These are phyloP conservation scores for Sporisorium iseilematis-ciliati DNA, from an alignment of 1,284 basidiomycete species.

Conservation along the genomic window DNA sequence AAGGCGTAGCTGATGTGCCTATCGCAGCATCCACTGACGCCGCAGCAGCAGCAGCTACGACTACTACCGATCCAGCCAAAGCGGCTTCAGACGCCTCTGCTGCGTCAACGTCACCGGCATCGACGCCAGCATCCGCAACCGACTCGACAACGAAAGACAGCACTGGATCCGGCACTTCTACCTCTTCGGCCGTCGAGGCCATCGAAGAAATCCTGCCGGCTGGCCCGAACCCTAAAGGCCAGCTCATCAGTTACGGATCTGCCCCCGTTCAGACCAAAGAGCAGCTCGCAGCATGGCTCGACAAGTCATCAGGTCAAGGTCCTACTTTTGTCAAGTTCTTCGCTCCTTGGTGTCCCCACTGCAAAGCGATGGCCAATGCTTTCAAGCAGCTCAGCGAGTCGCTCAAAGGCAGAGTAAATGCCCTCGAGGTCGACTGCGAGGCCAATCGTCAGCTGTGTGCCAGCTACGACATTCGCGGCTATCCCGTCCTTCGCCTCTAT, in stretches of 20 bases:
- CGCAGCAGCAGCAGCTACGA: background rate
- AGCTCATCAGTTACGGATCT: constrained; percentile 56
- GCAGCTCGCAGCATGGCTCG: constrained; percentile 55
- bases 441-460: constrained; percentile 52
- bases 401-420: constrained; percentile 62
- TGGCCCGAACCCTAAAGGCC: constrained; percentile 58
- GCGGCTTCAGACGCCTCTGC: constrained; percentile 14
- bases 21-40: constrained; percentile 10
- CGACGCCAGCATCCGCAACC: background rate
- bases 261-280: constrained; percentile 42
- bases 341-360: constrained; percentile 69
- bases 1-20: constrained; percentile 40
- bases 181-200: constrained; percentile 18
- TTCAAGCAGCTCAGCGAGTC: constrained; percentile 52
- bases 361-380: constrained; percentile 63
- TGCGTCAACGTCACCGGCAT: constrained; percentile 4
- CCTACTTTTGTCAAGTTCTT: constrained; percentile 67
- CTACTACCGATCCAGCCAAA: constrained; percentile 8
- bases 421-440: constrained; percentile 65
- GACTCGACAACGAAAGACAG: constrained; percentile 13
- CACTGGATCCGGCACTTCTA: constrained; percentile 11
- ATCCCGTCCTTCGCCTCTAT: constrained; percentile 63
- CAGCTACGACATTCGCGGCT: constrained; percentile 50
- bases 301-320: constrained; percentile 54
- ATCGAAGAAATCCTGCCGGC: constrained; percentile 26